A percentile compares a stretch with the other conserved stretches of the same genome.
These are phyloP conservation scores for Phaeosphaeriaceae sp. DNA, from an alignment of 2,329 filamentous ascomycete genomes.

Conservation along the genomic window DNA sequence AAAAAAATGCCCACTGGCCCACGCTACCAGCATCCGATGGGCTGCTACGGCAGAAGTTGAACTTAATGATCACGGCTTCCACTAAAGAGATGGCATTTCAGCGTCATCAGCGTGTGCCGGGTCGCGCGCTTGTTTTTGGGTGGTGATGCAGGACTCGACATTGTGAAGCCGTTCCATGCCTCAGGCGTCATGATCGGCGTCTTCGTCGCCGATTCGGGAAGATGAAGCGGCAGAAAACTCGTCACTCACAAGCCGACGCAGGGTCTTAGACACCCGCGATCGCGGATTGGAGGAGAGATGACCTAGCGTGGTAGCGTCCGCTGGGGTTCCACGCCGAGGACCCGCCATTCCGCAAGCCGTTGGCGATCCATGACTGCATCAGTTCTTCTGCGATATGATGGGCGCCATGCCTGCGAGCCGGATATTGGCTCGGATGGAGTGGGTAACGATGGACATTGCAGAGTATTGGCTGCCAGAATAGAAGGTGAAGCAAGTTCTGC, in stretches of 20 bases:
- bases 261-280: conserved; percentile 29
- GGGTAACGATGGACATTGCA: conserved; percentile 19
- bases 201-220: conserved; percentile 15
- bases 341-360: conserved; percentile 24
- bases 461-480: conserved; percentile 25
- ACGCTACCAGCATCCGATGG: not conserved
- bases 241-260: conserved; percentile 31
- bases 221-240: conserved; percentile 29
- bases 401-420: conserved; percentile 13
- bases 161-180: conserved; percentile 17
- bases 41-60: not conserved
- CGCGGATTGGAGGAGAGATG: conserved; percentile 22
- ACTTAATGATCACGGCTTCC: not conserved
- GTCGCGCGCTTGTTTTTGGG: conserved; percentile 6
- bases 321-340: conserved; percentile 13
- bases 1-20: not conserved
- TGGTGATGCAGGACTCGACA: conserved; percentile 10
- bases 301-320: conserved; percentile 24
- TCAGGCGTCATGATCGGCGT: conserved; percentile 43
- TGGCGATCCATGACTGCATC: conserved; percentile 30
- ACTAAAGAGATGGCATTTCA: not conserved
- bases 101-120: not conserved
- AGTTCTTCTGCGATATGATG: conserved; percentile 22
- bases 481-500: conserved; percentile 23
- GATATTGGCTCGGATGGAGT: conserved; percentile 13